Conservation (phyloP, 1,284 basidiomycete genomes). For the Trichosporon inkin region DNA sequence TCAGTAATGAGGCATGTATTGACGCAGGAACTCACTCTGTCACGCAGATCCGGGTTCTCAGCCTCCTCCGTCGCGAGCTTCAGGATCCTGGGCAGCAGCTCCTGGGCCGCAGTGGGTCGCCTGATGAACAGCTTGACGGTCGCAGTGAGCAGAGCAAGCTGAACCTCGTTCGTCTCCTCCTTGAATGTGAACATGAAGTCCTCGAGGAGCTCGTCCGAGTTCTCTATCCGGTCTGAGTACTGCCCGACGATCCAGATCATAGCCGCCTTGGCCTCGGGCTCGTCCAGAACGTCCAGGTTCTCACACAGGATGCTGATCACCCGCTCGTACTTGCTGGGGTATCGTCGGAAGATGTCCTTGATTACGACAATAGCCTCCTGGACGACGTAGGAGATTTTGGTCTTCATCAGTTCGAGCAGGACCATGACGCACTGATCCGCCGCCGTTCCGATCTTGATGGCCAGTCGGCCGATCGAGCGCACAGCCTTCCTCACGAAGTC, state of each 20-base stretch:
- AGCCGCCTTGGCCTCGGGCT: conserved; percentile 95
- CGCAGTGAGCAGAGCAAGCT: conserved; percentile 90
- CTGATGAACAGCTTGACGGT: conserved; percentile 95
- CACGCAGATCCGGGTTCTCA: conserved; percentile 94
- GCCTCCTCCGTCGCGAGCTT: conserved; percentile 95
- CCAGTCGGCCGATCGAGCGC: conserved; percentile 91
- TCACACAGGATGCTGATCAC: conserved; percentile 93
- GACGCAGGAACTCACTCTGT: conserved; percentile 51
- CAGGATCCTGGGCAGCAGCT: conserved; percentile 80
- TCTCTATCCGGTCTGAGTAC: conserved; percentile 95
- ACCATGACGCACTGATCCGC: conserved; percentile 95
- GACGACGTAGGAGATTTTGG: conserved; percentile 92
- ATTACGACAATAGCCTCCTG: conserved; percentile 98
- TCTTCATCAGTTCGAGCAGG: conserved; percentile 82
- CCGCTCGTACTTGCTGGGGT: conserved; percentile 95
- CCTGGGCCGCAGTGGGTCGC: conserved; percentile 87
- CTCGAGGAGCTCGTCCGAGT: conserved; percentile 84
- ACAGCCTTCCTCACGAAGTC: conserved; percentile 95
- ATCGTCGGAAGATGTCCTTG: conserved; percentile 99
- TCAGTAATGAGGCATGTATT: not conserved
- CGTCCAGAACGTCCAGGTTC: conserved; percentile 92
- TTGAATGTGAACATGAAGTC: conserved; percentile 88
- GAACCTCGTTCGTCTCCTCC: conserved; percentile 89
- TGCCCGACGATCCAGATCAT: conserved; percentile 99
- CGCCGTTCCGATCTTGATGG: conserved; percentile 88